Base-by-base conservation (phyloP, 1,139 yeast species). In the Chernovozyma sophiae-reginae region DNA sequence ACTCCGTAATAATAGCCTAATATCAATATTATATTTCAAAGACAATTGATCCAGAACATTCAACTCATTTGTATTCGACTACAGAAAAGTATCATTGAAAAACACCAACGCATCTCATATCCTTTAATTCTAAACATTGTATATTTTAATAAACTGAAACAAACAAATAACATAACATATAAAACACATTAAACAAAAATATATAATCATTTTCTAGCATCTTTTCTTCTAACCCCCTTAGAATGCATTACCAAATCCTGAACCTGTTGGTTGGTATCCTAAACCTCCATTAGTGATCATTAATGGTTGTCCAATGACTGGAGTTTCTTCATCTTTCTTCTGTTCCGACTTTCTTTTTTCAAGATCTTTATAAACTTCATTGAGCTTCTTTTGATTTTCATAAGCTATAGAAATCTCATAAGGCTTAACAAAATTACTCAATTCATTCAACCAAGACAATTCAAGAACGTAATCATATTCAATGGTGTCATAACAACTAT, bases 391-490 rank as follows among this genome's bases (percentile, higher is more conserved):
- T 50, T 77, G 79, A 62, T 86, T 90, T 61, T 90, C 97, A 51
- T 81, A 80, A 51, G 79, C 75, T 49, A 83, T 65, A 15, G 95
- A 84, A 55, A 94, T 89, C 60, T 81, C 83, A 62, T 87, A 94
- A 37, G 98, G 98, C 72, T 85, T 90, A 48, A 86, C 81, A 67
- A 83, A 87, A 55, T 79, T 81, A 34, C 60, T 68, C 62, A 92
- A 77, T 46, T 79, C 77, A 60, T 89, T 85, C 58, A 95, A 73
- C 98, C 98, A 92, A 30, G 95, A 74, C 49, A 89, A 68, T 62
- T 92, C 98, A 51, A 83, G 66, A 20, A 92, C 96, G 52, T 83
- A 82, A 56, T 92, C 98, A 48, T 79, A 79, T 40, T 80, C 78
- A 48, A 92, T 72, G 53, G 81, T 71, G 40, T 85, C 87, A 61